Evolutionary conservation across 108 stramenopile genomes (phyloP).

Genomic region (Pseudonitzschia delicatissima): DNA sequence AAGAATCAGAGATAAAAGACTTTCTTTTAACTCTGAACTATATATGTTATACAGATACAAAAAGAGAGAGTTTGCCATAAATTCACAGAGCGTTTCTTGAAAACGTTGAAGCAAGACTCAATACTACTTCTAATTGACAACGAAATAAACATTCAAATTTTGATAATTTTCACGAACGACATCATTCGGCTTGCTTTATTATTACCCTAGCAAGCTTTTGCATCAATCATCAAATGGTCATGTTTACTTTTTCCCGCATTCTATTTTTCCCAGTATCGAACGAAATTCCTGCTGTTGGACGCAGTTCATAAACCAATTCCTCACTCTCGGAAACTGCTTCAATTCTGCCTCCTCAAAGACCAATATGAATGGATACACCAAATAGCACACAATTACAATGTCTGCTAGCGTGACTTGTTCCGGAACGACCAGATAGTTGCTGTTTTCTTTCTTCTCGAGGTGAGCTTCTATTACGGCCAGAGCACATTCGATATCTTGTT

Average conservation of each 20-base stretch:
- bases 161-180: no score
- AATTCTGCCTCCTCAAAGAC: conserved; percentile 58
- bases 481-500: conserved; percentile 59
- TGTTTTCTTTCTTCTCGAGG: conserved; percentile 24
- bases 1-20: conserved; percentile 6
- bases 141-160: no score
- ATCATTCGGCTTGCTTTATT: no score
- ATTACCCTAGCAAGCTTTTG: no score
- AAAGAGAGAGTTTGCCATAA: no score
- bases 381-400: conserved; percentile 79
- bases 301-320: conserved; percentile 81
- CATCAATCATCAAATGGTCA: no score
- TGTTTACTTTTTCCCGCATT: conserved; percentile 48
- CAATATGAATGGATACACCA: conserved; percentile 89
- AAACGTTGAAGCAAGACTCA: no score
- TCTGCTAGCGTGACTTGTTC: conserved; percentile 88
- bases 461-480: conserved; percentile 65
- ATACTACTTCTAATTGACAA: no score
- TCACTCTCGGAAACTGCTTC: conserved; percentile 61
- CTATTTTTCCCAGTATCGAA: conserved; percentile 80
- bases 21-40: no score
- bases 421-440: conserved; percentile 58
- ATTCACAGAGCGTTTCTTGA: no score
- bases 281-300: conserved; percentile 83
- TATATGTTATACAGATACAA: no score